Conservation (phyloP, 345 rosid species). For the Lenwebbia sp. region DNA sequence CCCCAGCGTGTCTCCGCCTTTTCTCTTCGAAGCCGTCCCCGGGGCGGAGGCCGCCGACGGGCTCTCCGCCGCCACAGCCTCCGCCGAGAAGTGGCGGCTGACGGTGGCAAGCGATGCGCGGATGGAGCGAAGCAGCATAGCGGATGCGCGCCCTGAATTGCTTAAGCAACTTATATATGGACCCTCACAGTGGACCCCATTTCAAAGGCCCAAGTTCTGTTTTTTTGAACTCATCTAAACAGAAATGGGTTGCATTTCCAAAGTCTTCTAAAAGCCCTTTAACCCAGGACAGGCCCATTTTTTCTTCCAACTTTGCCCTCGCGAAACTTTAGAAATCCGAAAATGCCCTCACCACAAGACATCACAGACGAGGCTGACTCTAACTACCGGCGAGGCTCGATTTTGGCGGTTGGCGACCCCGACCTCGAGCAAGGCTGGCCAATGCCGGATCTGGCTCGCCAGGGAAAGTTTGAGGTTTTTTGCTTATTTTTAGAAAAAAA, state of each 20-base stretch:
- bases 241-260: background rate
- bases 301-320: background rate
- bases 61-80: slow-evolving; percentile 5
- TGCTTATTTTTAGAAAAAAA: background rate
- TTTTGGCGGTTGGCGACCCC: background rate
- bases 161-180: background rate
- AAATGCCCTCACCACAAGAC: background rate
- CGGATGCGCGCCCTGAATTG: background rate
- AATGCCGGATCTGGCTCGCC: background rate
- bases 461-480: background rate
- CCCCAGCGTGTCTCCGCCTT: slow-evolving; percentile 50
- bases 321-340: background rate
- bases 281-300: background rate
- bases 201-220: background rate
- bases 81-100: slow-evolving; percentile 31
- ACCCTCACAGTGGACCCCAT: background rate
- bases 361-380: background rate
- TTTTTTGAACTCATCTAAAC: background rate
- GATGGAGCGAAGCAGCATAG: slow-evolving; percentile 20
- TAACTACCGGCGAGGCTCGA: background rate
- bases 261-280: no score
- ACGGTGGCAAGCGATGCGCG: slow-evolving; percentile 26
- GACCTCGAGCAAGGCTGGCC: background rate
- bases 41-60: background rate
- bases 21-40: background rate